Percentiles rank a stretch among this genome's conserved stretches.
Evolutionary conservation across 2,329 filamentous ascomycete genomes (phyloP).

Genomic region (Talaromyces funiculosus): DNA sequence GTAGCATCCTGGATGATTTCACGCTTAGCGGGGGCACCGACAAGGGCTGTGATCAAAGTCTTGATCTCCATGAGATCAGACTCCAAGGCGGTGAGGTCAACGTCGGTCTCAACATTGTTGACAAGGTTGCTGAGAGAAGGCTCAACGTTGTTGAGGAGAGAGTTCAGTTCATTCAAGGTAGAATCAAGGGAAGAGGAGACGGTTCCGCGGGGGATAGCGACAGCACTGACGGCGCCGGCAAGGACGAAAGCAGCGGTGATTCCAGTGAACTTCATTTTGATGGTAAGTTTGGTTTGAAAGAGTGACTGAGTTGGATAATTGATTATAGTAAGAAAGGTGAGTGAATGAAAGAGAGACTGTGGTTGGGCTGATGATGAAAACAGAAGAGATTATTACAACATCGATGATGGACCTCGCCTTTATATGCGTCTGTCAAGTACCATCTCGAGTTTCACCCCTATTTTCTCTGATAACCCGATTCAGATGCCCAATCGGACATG

Average conservation of each 20-base stretch:
- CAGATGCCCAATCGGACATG: background rate
- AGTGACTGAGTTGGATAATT: constrained; percentile 18
- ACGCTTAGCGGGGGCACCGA: constrained; percentile 11
- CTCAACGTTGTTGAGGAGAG: constrained; percentile 13
- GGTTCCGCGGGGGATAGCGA: constrained; percentile 24
- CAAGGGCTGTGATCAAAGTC: constrained; percentile 12
- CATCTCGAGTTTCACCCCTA: background rate
- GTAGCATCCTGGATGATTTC: background rate
- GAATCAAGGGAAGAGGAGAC: constrained; percentile 19
- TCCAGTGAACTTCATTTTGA: constrained; percentile 35
- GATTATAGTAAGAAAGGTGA: background rate
- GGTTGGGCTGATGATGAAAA: background rate
- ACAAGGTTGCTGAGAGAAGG: background rate
- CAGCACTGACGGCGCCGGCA: constrained; percentile 25
- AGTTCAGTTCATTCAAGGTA: constrained; percentile 12
- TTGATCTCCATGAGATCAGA: constrained; percentile 15
- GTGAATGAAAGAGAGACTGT: background rate
- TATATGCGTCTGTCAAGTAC: background rate
- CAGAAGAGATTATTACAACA: background rate
- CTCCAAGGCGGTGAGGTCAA: constrained; percentile 9
- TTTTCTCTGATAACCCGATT: background rate
- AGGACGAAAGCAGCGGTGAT: constrained; percentile 28
- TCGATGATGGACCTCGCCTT: background rate
- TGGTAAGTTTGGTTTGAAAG: constrained; percentile 17
- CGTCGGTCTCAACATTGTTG: background rate